Evolutionary conservation across 179 eudicot species (phyloP).

Genomic region (Pouteria campechiana): DNA sequence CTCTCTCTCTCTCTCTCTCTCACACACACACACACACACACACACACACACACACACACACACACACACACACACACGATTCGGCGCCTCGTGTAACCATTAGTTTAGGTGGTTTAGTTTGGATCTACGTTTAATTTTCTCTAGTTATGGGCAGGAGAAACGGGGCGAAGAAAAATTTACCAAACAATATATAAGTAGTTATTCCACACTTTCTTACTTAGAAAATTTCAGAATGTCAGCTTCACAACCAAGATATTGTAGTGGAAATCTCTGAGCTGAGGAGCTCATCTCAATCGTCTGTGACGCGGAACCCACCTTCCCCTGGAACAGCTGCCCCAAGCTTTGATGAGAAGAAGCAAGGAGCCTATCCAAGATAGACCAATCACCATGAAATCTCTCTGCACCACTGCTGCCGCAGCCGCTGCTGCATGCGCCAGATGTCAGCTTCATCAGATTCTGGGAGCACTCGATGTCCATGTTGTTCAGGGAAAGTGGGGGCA

Average conservation of each 20-base stretch:
- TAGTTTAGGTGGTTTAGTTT: too few relatives aligned
- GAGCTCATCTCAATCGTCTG: conserved; percentile 14
- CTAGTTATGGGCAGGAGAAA: too few relatives aligned
- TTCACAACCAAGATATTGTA: conserved; percentile 20
- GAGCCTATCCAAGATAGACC: conserved; percentile 51
- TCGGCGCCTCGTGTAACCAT: too few relatives aligned
- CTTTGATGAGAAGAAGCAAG: conserved; percentile 31
- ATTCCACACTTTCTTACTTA: too few relatives aligned
- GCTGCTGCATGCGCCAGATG: conserved; percentile 4
- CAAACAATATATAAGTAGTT: too few relatives aligned
- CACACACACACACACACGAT: too few relatives aligned
- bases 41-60: too few relatives aligned
- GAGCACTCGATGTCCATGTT: conserved; percentile 20
- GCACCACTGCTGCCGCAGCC: conserved; percentile 1
- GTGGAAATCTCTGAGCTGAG: conserved; percentile 23
- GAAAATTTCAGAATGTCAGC: conserved; percentile 20
- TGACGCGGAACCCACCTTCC: conserved; percentile 7
- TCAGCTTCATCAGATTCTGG: conserved; percentile 22
- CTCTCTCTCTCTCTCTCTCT: too few relatives aligned
- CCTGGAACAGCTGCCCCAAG: conserved; percentile 12
- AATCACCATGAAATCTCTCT: conserved; percentile 20
- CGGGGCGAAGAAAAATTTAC: too few relatives aligned
- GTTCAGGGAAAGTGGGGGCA: conserved; percentile 6
- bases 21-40: too few relatives aligned
- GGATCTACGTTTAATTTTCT: too few relatives aligned